Percentiles rank a stretch among this genome's conserved stretches.
phyloP scores from a whole-genome alignment of 1,139 yeast genomes.

The Blastobotrys indianensis region DNA sequence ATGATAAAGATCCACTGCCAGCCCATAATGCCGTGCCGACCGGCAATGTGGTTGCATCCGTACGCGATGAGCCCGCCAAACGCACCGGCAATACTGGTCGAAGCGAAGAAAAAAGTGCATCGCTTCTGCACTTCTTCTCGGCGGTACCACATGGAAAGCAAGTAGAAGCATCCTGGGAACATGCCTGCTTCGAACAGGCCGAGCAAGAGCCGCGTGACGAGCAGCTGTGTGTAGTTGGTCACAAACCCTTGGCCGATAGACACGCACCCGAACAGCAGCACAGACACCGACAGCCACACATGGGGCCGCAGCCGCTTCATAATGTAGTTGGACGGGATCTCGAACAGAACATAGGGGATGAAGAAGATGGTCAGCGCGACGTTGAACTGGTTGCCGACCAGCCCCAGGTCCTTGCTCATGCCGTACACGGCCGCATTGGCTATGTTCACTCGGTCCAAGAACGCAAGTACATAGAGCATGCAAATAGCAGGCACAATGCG shows the following conservation, averaged over 20 bases:
- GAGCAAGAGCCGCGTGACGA: conserved; percentile 55
- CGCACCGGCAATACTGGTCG: conserved; percentile 72
- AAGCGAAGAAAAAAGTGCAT: conserved; percentile 60
- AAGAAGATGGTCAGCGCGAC: conserved; percentile 58
- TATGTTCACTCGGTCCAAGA: conserved; percentile 67
- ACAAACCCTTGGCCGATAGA: conserved; percentile 65
- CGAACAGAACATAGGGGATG: conserved; percentile 64
- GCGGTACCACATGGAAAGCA: conserved; percentile 49
- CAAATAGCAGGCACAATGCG: conserved; percentile 69
- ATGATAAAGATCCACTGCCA: conserved; percentile 75
- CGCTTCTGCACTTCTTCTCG: conserved; percentile 62
- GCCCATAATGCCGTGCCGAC: conserved; percentile 44
- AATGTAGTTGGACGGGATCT: conserved; percentile 58
- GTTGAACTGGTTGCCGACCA: conserved; percentile 52
- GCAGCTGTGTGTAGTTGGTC: conserved; percentile 50
- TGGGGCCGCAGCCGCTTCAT: conserved; percentile 60
- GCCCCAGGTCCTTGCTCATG: conserved; percentile 39
- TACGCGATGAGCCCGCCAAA: conserved; percentile 74
- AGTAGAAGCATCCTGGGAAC: conserved; percentile 68
- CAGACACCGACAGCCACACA: conserved; percentile 52
- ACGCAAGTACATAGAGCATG: conserved; percentile 59
- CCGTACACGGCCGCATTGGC: conserved; percentile 72
- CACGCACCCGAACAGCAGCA: conserved; percentile 55
- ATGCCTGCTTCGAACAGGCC: conserved; percentile 66
- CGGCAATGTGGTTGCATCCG: conserved; percentile 45